Base-by-base conservation (phyloP, 805 yeast species). In the Metschnikowia borealis region DNA sequence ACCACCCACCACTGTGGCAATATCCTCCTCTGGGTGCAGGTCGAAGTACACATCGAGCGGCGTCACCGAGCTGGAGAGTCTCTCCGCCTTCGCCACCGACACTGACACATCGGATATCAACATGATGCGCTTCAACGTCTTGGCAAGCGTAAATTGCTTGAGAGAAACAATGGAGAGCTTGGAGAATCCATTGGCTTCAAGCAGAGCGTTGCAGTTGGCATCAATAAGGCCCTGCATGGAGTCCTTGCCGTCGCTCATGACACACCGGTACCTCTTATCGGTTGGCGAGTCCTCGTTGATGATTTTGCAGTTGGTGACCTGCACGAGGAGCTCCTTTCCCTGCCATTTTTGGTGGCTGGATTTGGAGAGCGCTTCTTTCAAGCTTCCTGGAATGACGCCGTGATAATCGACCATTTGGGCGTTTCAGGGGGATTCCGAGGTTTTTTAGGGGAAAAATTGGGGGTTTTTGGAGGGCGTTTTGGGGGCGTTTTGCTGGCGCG, bases 11-110 rank as follows among this genome's bases (percentile, higher is more conserved):
- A 50, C 58, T 10, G 57, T 46, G 37, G 59, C 61, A 44, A 56
- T 63, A 53, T 77, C 81, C 59, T 81, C 83, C 35, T 77, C 78
- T 3, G 87, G 86, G 64, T 85, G 82, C 14, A 70, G 72, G 36
- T 69, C 74, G 56, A 82, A 80, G 61, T 84, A 84, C 18, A 76
- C 77, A 61, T 84, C 89, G 37, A 84, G 63, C 36, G 71, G 65
- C 44, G 71, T 64, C n/a, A 68, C 56, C 44, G 75, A 74, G 33
- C 51, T 45, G 39, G 64, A 55, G 67, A 68, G 49, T 62, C 72
- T 61, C 26, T 69, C 66, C 6, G 74, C 70, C 13, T 69, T 70
- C 14, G 69, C 62, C 38, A 68, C 65, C 26, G 73, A 61, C 13
- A 79, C 64, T 49, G 75, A 78, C 34, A 77, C 68, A 49, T 75